Conservation (phyloP, 2,329 filamentous ascomycete species). For the Colletotrichum shisoi region DNA sequence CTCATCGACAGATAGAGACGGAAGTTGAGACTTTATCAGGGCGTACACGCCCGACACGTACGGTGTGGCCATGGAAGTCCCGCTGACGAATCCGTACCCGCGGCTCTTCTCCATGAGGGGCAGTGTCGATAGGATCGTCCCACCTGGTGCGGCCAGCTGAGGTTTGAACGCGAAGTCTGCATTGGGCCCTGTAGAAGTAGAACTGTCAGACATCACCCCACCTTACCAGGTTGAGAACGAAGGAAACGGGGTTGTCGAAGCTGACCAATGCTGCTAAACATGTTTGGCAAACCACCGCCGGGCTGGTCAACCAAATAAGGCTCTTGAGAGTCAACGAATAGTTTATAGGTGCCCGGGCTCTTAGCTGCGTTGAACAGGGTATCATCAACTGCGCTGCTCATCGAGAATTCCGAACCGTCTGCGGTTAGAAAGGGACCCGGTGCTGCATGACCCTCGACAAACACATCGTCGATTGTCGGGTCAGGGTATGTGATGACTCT, state of each 20-base stretch:
- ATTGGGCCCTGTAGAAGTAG: background rate
- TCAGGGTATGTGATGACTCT: conserved; percentile 35
- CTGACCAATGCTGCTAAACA: conserved; percentile 37
- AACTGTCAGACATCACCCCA: background rate
- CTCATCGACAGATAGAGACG: conserved; percentile 42
- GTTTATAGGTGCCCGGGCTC: background rate
- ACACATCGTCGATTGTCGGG: conserved; percentile 21
- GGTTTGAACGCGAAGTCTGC: conserved; percentile 45
- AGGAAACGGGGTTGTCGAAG: background rate
- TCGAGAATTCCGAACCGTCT: conserved; percentile 24
- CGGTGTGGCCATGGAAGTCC: conserved; percentile 51
- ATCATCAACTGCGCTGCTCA: conserved; percentile 24
- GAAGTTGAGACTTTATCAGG: conserved; percentile 48
- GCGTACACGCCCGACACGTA: conserved; percentile 48
- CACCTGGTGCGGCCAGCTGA: conserved; percentile 48
- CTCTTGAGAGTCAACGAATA: conserved; percentile 16
- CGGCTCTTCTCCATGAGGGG: conserved; percentile 42
- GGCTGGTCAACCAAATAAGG: conserved; percentile 24
- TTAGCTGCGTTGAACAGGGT: conserved; percentile 2
- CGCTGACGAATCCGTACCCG: conserved; percentile 48
- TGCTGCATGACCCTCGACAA: conserved; percentile 32
- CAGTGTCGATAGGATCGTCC: conserved; percentile 49
- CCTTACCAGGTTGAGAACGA: no score
- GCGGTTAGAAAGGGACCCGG: conserved; percentile 24
- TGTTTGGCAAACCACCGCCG: conserved; percentile 29